phyloP scores from a whole-genome alignment of 129 eudicot species.

The Silybum marianum region DNA sequence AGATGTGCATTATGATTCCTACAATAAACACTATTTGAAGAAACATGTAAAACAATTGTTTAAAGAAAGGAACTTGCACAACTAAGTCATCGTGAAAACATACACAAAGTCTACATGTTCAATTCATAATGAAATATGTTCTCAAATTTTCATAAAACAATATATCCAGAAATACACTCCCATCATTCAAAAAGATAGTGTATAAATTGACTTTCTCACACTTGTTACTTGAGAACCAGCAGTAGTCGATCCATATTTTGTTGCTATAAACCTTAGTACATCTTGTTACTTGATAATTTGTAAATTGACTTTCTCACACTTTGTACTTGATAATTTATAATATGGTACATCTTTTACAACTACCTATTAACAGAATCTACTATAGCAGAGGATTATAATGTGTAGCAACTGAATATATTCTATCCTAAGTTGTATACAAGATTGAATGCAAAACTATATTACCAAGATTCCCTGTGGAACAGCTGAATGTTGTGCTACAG shows the following conservation, averaged over 20 bases:
- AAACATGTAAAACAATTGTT: no score
- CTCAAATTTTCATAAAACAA: neutral
- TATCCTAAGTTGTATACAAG: neutral
- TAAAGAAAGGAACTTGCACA: no score
- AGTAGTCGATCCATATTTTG: neutral
- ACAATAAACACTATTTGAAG: no score
- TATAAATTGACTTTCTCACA: neutral
- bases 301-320: no score
- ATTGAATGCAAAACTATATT: constrained; percentile 20
- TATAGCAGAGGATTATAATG: neutral
- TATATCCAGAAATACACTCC: neutral
- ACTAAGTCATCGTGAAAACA: no score
- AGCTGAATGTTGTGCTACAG: constrained; percentile 95
- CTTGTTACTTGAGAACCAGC: neutral
- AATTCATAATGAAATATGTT: neutral
- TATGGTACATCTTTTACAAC: neutral
- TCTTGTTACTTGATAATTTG: no score
- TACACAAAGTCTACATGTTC: neutral
- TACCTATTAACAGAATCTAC: neutral
- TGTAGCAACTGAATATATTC: neutral
- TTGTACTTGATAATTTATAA: no score
- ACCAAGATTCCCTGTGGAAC: constrained; percentile 97
- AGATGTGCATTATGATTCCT: no score
- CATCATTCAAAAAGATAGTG: no score
- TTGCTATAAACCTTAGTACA: no score